Evolutionary conservation across 805 yeast species (phyloP).

Genomic region (Ogataea saltuana): DNA sequence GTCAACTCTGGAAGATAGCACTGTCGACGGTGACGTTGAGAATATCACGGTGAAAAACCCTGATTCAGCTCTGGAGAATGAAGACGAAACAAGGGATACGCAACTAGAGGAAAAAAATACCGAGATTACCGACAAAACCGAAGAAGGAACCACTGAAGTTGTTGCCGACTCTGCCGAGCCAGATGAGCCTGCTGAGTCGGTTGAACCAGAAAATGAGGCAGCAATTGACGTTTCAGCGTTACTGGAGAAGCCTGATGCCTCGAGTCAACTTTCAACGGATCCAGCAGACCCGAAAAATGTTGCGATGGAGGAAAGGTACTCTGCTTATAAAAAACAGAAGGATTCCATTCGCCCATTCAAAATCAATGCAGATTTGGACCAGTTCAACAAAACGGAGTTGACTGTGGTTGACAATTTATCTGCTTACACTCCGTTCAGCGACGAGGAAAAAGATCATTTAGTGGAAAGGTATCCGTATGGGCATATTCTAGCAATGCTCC

Average conservation of each 20-base stretch:
- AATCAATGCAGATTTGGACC: conserved; percentile 42
- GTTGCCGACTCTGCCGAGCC: background rate
- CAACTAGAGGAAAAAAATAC: background rate
- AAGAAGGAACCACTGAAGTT: background rate
- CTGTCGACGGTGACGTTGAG: background rate
- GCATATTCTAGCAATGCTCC: conserved; percentile 65
- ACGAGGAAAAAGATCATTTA: conserved; percentile 32
- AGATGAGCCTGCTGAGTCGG: conserved; percentile 3
- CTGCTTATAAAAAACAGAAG: conserved; percentile 2
- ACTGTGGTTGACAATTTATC: conserved; percentile 51
- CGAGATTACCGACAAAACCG: background rate
- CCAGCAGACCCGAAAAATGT: too few relatives aligned
- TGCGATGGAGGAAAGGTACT: conserved; percentile 32
- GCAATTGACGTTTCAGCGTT: conserved; percentile 4
- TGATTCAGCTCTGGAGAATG: too few relatives aligned
- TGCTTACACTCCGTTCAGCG: conserved; percentile 48
- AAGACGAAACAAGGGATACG: background rate
- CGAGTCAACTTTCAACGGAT: conserved; percentile 11
- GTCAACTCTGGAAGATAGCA: too few relatives aligned
- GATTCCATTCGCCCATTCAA: conserved; percentile 43
- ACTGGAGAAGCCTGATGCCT: background rate
- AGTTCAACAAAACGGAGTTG: conserved; percentile 46
- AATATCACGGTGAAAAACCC: background rate
- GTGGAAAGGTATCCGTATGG: conserved; percentile 37
- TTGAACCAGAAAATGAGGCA: background rate